Conservation (phyloP, 2,329 filamentous ascomycete species). For the Scedosporium aurantiacum region DNA sequence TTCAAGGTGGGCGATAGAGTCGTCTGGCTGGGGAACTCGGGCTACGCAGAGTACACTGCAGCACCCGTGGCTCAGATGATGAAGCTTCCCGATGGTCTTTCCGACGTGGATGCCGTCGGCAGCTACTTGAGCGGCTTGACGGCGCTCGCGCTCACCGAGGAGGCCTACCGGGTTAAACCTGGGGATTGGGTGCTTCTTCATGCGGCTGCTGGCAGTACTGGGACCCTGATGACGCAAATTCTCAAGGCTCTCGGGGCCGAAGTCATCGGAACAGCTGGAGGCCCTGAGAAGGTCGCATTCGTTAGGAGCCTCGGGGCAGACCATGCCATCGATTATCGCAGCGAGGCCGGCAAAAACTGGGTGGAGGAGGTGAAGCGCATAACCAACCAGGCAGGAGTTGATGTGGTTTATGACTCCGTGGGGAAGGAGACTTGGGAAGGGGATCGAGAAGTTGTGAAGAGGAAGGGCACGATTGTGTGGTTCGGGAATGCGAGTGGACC, state of each 20-base stretch:
- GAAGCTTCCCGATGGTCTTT: neutral
- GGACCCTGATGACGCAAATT: slow-evolving; percentile 29
- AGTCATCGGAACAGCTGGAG: slow-evolving; percentile 29
- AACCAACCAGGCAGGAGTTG: neutral
- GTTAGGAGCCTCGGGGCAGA: slow-evolving; percentile 31
- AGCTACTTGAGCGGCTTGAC: neutral
- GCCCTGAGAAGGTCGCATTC: slow-evolving; percentile 30
- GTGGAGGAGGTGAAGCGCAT: neutral
- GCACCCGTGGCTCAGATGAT: neutral
- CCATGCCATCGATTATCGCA: slow-evolving; percentile 30
- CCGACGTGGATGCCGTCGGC: neutral
- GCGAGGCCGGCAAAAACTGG: neutral
- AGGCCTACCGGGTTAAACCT: slow-evolving; percentile 13
- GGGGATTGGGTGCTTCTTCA: slow-evolving; percentile 12
- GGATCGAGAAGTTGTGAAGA: neutral
- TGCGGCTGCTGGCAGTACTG: slow-evolving; percentile 28
- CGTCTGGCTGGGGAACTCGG: neutral
- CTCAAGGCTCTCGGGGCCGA: slow-evolving; percentile 28
- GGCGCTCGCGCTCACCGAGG: slow-evolving; percentile 13
- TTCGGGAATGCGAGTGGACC: neutral
- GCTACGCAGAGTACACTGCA: neutral
- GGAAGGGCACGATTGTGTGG: neutral
- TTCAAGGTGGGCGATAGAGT: neutral
- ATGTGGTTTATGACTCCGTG: neutral
- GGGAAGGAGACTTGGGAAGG: neutral